Evolutionary conservation across 2,329 filamentous ascomycete genomes (phyloP).

Genomic region (Hypoxylon sp.): DNA sequence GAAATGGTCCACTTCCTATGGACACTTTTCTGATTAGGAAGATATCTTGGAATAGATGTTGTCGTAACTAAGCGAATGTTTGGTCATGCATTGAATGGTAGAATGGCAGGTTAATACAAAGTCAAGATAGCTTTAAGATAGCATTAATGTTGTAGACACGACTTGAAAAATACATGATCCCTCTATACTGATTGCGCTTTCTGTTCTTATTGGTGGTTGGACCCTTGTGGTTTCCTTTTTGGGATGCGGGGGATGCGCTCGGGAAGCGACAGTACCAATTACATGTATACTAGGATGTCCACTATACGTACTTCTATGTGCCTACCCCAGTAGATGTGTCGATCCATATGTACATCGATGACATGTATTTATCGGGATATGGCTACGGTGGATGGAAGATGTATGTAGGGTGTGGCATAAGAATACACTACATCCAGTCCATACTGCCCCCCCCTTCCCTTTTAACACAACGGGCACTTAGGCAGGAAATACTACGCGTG

Average conservation of each 20-base stretch:
- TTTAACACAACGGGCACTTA: background rate
- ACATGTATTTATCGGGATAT: no score
- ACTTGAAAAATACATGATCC: background rate
- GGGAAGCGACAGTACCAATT: constrained; percentile 4
- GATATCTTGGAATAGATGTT: constrained; percentile 1
- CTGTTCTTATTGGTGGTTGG: constrained; percentile 26
- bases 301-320: background rate
- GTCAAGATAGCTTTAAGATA: background rate
- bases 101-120: background rate
- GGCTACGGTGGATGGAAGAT: no score
- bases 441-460: background rate
- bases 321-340: background rate
- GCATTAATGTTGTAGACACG: background rate
- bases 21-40: background rate
- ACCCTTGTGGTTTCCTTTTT: constrained; percentile 35
- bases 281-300: background rate
- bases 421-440: background rate
- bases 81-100: background rate
- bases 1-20: background rate
- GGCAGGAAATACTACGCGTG: background rate
- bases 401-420: background rate
- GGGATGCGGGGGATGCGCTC: constrained; percentile 12
- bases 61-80: background rate
- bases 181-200: constrained; percentile 1
- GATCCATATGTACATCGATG: background rate